Percentiles rank a stretch among this genome's conserved stretches.
These are phyloP conservation scores for Psilocybe subaeruginosa DNA, from an alignment of 768 basidiomycete species.

Conservation along the genomic window DNA sequence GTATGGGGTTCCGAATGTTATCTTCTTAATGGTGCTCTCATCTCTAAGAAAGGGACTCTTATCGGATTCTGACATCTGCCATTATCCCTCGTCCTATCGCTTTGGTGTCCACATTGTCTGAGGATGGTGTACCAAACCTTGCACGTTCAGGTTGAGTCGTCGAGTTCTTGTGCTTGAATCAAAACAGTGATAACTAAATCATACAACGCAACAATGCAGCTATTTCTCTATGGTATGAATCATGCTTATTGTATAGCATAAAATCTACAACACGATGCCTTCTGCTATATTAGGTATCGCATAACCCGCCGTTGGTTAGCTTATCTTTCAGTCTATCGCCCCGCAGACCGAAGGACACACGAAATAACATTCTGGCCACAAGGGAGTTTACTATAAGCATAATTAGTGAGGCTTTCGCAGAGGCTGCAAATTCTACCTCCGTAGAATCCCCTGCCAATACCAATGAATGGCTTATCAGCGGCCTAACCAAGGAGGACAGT, in stretches of 20 bases:
- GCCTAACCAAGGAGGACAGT: slow-evolving; percentile 54
- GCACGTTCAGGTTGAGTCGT: slow-evolving; percentile 59
- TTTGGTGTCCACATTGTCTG: slow-evolving; percentile 63
- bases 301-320: slow-evolving; percentile 69
- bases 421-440: slow-evolving; percentile 58
- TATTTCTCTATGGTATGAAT: slow-evolving; percentile 64
- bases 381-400: slow-evolving; percentile 75
- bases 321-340: slow-evolving; percentile 56
- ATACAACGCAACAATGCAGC: slow-evolving; percentile 23
- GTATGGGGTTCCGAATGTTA: background rate
- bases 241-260: background rate
- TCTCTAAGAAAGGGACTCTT: slow-evolving; percentile 34
- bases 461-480: slow-evolving; percentile 65
- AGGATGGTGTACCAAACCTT: slow-evolving; percentile 56
- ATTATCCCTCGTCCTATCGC: slow-evolving; percentile 72
- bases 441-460: slow-evolving; percentile 55
- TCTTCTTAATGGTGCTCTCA: background rate
- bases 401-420: slow-evolving; percentile 66
- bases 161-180: no score
- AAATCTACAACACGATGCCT: background rate
- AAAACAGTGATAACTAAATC: background rate
- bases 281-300: slow-evolving; percentile 45
- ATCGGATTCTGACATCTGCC: slow-evolving; percentile 57
- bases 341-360: slow-evolving; percentile 58
- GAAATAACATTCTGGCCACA: slow-evolving; percentile 63